Percentiles rank a stretch among this genome's conserved stretches.
phyloP scores from a whole-genome alignment of 108 stramenopile genomes.

The Fragilaria radians region DNA sequence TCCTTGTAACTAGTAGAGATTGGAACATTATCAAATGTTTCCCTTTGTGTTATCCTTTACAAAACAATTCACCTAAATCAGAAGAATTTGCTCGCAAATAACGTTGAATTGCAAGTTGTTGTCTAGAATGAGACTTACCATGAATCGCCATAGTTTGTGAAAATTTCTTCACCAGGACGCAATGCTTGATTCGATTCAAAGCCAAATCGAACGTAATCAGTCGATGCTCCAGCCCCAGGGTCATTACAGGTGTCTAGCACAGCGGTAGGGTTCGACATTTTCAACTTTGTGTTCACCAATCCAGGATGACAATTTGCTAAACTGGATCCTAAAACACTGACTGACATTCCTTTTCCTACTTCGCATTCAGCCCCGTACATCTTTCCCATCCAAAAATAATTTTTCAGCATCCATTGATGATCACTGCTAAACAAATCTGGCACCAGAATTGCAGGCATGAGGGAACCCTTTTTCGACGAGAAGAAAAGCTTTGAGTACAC shows the following conservation, averaged over 20 bases:
- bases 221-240: slow-evolving; percentile 9
- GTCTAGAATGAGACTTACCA: background rate
- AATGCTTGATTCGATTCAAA: slow-evolving; percentile 11
- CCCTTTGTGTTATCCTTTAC: background rate
- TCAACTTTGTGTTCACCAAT: too few species aligned
- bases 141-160: slow-evolving; percentile 1
- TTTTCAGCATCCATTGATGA: slow-evolving; percentile 5
- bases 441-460: too few species aligned
- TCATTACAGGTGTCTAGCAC: background rate
- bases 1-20: slow-evolving; percentile 4
- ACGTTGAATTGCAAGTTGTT: too few species aligned
- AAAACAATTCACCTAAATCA: too few species aligned
- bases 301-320: too few species aligned
- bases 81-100: too few species aligned
- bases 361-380: background rate
- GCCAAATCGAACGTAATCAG: slow-evolving; percentile 9
- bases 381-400: slow-evolving; percentile 14
- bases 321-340: too few species aligned
- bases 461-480: background rate
- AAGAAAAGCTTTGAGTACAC: background rate
- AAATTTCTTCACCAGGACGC: slow-evolving; percentile 10
- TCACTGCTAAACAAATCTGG: too few species aligned
- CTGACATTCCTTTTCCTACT: too few species aligned
- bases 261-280: too few species aligned
- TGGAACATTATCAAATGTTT: slow-evolving; percentile 9